These are phyloP conservation scores for Cytidiella melzeri DNA, from an alignment of 768 basidiomycete genomes.

Conservation along the genomic window DNA sequence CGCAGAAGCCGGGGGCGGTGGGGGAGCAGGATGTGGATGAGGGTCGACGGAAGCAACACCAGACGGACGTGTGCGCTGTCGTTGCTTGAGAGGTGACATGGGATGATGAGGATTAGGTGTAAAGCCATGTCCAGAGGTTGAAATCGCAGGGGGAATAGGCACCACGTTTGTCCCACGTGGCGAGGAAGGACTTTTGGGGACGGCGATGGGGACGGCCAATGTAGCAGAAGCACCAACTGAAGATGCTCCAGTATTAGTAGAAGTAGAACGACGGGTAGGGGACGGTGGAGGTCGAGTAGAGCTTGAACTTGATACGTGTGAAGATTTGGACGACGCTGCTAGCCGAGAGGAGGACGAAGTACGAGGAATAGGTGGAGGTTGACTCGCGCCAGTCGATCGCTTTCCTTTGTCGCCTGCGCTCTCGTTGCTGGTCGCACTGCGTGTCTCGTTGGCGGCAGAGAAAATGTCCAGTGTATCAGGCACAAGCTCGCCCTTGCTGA, in stretches of 20 bases:
- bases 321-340: not conserved
- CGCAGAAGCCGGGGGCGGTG: constrained; percentile 63
- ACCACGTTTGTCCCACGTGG: constrained; percentile 32
- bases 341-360: no score
- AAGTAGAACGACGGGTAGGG: constrained; percentile 15
- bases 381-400: constrained; percentile 14
- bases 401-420: constrained; percentile 22
- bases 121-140: not conserved
- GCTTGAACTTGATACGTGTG: not conserved
- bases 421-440: constrained; percentile 49
- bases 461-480: constrained; percentile 16
- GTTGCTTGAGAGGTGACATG: constrained; percentile 39
- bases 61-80: constrained; percentile 29
- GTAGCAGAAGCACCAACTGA: constrained; percentile 4
- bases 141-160: constrained; percentile 32
- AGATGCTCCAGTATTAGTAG: not conserved
- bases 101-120: constrained; percentile 27
- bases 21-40: constrained; percentile 60
- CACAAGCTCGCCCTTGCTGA: constrained; percentile 37
- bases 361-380: not conserved
- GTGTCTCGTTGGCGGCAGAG: constrained; percentile 29
- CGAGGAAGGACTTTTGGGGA: constrained; percentile 21
- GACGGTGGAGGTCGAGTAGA: constrained; percentile 13
- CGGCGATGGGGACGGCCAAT: constrained; percentile 4
- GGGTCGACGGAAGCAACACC: constrained; percentile 47